Evolutionary conservation across 2,329 filamentous ascomycete genomes (phyloP).

Genomic region (Curvularia lunata): DNA sequence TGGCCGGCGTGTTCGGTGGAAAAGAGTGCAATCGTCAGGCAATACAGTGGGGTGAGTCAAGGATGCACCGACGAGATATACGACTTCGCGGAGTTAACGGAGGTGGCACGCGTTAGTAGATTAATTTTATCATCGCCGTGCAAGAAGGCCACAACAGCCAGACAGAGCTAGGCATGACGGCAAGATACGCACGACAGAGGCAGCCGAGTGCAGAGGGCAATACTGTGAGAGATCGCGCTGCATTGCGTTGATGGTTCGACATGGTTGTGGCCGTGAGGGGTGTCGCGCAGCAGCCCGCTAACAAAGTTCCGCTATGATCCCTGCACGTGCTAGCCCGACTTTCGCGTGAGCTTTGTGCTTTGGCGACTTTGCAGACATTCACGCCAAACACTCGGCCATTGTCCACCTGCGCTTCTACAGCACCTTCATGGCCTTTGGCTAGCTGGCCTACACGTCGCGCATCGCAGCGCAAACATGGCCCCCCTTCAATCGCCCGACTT

Average conservation of each 20-base stretch:
- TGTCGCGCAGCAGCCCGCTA: not conserved
- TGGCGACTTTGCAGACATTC: constrained; percentile 27
- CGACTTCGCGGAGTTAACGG: constrained; percentile 23
- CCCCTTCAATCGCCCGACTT: constrained; percentile 58
- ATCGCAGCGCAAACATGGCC: constrained; percentile 48
- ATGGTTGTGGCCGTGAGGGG: not conserved
- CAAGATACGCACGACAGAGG: not conserved
- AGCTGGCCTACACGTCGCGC: constrained; percentile 37
- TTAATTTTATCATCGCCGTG: not conserved
- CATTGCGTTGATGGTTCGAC: not conserved
- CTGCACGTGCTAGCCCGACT: constrained; percentile 21
- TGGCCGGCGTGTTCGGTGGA: not conserved
- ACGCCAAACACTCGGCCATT: constrained; percentile 32
- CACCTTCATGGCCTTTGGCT: constrained; percentile 45
- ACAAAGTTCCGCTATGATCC: constrained; percentile 16
- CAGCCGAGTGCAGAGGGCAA: not conserved
- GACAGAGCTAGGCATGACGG: not conserved
- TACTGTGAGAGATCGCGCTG: not conserved
- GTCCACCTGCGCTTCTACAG: constrained; percentile 21
- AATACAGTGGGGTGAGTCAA: constrained; percentile 27
- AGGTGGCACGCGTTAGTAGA: constrained; percentile 14
- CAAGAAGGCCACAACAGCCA: not conserved
- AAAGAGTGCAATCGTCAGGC: constrained; percentile 1
- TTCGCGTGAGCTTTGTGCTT: constrained; percentile 25
- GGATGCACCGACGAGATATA: constrained; percentile 11